These are phyloP conservation scores for Fragilaria crotonensis DNA, from an alignment of 108 stramenopile species.

Conservation along the genomic window DNA sequence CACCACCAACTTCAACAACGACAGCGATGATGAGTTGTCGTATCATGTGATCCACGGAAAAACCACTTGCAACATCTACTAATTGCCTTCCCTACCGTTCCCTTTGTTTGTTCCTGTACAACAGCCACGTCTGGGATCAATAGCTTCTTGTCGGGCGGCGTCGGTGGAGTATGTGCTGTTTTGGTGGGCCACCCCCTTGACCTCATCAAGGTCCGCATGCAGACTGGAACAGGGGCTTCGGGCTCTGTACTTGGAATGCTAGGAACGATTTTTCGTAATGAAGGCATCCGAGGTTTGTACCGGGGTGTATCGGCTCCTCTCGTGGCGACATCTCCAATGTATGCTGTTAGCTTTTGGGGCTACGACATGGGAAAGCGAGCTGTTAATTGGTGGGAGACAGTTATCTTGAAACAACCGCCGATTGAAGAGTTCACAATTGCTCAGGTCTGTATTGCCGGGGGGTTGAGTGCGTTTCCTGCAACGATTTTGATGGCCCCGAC, in stretches of 20 bases:
- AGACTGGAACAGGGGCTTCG: conserved; percentile 38
- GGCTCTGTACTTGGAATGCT: conserved; percentile 58
- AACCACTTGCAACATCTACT: too few relatives aligned
- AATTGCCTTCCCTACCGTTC: background rate
- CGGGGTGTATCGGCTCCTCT: conserved; percentile 81
- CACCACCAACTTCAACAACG: too few relatives aligned
- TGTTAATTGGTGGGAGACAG: conserved; percentile 9
- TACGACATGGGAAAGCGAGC: conserved; percentile 70
- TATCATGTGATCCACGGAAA: too few relatives aligned
- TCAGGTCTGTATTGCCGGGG: conserved; percentile 63
- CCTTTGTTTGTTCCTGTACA: background rate
- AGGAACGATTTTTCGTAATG: conserved; percentile 44
- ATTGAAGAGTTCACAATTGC: conserved; percentile 20
- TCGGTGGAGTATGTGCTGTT: conserved; percentile 56
- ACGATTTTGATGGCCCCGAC: conserved; percentile 73
- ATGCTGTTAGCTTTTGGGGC: conserved; percentile 84
- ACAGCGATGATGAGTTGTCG: too few relatives aligned
- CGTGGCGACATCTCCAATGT: conserved; percentile 68
- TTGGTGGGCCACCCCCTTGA: conserved; percentile 65
- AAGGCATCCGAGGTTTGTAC: conserved; percentile 70
- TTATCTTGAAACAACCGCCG: conserved; percentile 5
- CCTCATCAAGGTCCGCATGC: conserved; percentile 76
- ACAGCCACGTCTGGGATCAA: conserved; percentile 37
- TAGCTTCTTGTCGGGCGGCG: conserved; percentile 73
- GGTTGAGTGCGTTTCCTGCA: conserved; percentile 67